A percentile compares a stretch with the other conserved stretches of the same genome.
Conservation (phyloP, 352 stramenopile species). For the Phytopythium montanum region DNA sequence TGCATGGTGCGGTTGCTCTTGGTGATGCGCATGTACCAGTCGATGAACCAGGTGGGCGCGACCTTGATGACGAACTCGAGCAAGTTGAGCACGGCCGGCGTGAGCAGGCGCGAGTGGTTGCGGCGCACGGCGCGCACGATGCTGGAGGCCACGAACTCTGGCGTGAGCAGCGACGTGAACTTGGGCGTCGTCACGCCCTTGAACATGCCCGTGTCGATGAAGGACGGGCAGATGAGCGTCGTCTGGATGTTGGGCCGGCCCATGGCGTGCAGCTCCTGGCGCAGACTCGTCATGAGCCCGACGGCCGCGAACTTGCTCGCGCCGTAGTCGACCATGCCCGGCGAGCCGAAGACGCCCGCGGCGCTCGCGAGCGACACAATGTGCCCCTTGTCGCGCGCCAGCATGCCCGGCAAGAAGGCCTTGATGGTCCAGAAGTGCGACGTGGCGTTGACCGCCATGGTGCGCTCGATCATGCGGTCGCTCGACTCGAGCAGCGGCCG, state of each 20-base stretch:
- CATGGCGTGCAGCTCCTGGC: slow-evolving; percentile 45
- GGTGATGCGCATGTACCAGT: slow-evolving; percentile 33
- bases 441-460: slow-evolving; percentile 41
- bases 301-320: slow-evolving; percentile 46
- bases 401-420: slow-evolving; percentile 42
- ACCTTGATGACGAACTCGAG: slow-evolving; percentile 30
- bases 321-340: slow-evolving; percentile 51
- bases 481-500: slow-evolving; percentile 32
- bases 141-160: slow-evolving; percentile 38
- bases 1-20: slow-evolving; percentile 41
- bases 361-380: slow-evolving; percentile 47
- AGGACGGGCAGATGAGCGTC: slow-evolving; percentile 53
- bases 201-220: slow-evolving; percentile 66
- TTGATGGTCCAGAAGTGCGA: slow-evolving; percentile 56
- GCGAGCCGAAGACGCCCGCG: slow-evolving; percentile 39
- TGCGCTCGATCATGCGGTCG: slow-evolving; percentile 42
- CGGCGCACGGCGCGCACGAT: slow-evolving; percentile 44
- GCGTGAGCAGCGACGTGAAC: slow-evolving; percentile 37
- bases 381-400: slow-evolving; percentile 32
- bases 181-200: slow-evolving; percentile 35
- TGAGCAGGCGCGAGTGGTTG: slow-evolving; percentile 41
- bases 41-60: slow-evolving; percentile 35
- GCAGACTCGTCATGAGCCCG: slow-evolving; percentile 37
- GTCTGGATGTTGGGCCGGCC: slow-evolving; percentile 35
- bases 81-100: slow-evolving; percentile 24